A percentile compares a stretch with the other conserved stretches of the same genome.
Conservation (phyloP, 345 rosid genomes). For the Sisymbrium altissimum region DNA sequence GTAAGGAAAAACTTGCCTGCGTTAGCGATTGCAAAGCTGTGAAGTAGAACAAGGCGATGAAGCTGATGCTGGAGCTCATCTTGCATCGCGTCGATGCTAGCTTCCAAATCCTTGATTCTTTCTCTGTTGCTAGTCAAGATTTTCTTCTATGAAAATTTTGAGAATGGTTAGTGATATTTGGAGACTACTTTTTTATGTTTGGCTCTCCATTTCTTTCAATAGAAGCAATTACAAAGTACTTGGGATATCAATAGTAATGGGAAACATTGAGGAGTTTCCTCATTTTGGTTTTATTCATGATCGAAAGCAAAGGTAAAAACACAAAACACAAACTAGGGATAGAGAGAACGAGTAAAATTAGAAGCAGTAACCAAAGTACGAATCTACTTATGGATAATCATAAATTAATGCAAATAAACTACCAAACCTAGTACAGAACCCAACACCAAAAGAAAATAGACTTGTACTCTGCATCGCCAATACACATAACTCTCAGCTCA, state of each 20-base stretch:
- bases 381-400: too few relatives aligned
- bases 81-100: not conserved
- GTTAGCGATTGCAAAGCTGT: slow-evolving; percentile 51
- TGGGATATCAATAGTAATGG: not conserved
- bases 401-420: not conserved
- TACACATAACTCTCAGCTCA: not conserved
- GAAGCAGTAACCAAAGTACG: too few relatives aligned
- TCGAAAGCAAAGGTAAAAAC: not conserved
- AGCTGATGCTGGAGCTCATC: not conserved
- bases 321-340: not conserved
- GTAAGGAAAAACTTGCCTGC: slow-evolving; percentile 43
- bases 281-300: not conserved
- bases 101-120: not conserved
- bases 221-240: not conserved
- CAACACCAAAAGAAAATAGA: not conserved
- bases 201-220: not conserved
- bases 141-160: too few relatives aligned
- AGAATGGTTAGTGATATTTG: not conserved
- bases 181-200: not conserved
- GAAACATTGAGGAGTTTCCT: not conserved
- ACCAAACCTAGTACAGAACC: not conserved
- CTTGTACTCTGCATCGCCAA: not conserved
- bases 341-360: too few relatives aligned
- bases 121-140: not conserved
- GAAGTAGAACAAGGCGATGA: not conserved